Percentiles rank a stretch among this genome's conserved stretches.
These are phyloP conservation scores for Porphyra umbilicalis DNA, from an alignment of 31 red algal species.

Conservation along the genomic window DNA sequence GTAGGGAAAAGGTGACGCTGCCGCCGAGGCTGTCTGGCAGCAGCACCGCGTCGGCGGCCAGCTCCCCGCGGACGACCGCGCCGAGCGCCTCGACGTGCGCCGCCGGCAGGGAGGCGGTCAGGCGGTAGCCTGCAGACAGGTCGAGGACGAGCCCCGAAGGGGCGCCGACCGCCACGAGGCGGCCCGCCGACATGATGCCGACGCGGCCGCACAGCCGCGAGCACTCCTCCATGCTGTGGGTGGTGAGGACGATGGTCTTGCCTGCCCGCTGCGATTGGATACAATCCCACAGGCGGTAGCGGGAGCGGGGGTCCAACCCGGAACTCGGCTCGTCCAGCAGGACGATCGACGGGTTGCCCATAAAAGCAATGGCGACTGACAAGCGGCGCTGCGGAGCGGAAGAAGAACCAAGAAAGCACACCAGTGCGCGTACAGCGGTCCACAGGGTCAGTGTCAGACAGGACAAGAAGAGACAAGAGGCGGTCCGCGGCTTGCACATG, in stretches of 20 bases:
- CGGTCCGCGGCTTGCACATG: no score
- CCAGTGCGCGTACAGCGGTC: no score
- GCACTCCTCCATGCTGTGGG: conserved; percentile 87
- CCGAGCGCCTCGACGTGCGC: conserved; percentile 22
- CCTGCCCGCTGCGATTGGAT: conserved; percentile 35
- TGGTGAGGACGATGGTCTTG: conserved; percentile 74
- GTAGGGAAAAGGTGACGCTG: conserved; percentile 59
- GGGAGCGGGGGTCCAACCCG: conserved; percentile 67
- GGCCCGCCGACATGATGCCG: conserved; percentile 63
- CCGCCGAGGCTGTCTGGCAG: conserved; percentile 29
- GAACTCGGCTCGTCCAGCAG: conserved; percentile 89
- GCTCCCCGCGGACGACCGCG: conserved; percentile 25
- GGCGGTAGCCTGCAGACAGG: conserved; percentile 55
- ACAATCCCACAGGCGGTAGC: conserved; percentile 62
- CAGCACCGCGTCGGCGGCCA: conserved; percentile 27
- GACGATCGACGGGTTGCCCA: conserved; percentile 65
- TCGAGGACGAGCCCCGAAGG: conserved; percentile 65
- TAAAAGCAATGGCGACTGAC: conserved; percentile 70
- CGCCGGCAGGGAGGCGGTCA: conserved; percentile 39
- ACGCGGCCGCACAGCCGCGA: conserved; percentile 61
- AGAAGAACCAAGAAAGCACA: no score
- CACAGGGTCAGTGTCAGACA: no score
- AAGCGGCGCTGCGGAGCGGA: no score
- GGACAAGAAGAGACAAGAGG: no score
- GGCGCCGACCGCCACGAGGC: conserved; percentile 45